Evolutionary conservation across 345 rosid genomes (phyloP), one percentile per base, ranked within the genome.

Genomic region (Eucalyptus marginata): DNA sequence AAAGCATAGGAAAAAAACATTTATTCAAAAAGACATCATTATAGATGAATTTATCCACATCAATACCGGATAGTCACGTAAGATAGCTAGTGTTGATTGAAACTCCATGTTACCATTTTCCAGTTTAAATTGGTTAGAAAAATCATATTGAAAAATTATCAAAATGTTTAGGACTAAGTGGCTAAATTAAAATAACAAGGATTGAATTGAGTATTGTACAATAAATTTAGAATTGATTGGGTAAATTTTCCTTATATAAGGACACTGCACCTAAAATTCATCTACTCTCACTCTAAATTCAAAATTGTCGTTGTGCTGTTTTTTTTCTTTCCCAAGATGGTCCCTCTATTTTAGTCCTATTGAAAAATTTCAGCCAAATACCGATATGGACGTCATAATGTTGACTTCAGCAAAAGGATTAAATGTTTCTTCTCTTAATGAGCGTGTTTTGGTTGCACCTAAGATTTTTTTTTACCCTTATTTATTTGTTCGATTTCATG

Each of bases 1-100:
- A 56, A 56, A 2, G 62, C 13, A 56, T 24, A 22, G 29, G 29
- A 56, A 22, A 56, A 56, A 10, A 25, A 56, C 6, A 24, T 56
- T 56, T 56, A 56, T 56, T 56, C 29, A 56, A 56, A 56, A 56
- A 24, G 13, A 56, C 29, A 24, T 56, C 29, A 25, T 4, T 56
- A 29, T 56, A 10, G 6, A 25, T 56, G 29, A 56, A 56, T 10
- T 24, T 56, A 0, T 56, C 62, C 6, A 24, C 29, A 7, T 56
- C 13, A 24, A 56, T 56, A 24, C 0, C 6, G 0, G 62, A 29
- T 24, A 56, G 29, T 24, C 62, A 56, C 1, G 3, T 56, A 2
- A 24, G 62, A 24, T 24, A 8, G 13, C 29, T 56, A 25, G 27
- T 25, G 6, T 25, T 25, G 62, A 24, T 24, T 56, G 29, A 25